phyloP scores from a whole-genome alignment of 1,284 basidiomycete genomes.

The Afroboletus lepidellus region DNA sequence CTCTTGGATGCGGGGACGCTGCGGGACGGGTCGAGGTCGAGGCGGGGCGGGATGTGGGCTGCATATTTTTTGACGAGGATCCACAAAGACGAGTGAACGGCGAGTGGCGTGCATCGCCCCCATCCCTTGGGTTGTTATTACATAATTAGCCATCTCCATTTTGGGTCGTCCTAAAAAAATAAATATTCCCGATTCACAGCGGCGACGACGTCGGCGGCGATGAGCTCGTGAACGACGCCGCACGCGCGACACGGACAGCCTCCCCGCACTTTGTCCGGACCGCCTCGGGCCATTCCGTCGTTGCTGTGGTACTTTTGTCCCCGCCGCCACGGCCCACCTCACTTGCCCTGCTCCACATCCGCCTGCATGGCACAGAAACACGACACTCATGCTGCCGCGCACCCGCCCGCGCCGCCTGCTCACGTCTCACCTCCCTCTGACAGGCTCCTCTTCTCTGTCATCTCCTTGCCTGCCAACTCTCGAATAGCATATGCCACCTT shows the following conservation, averaged over 20 bases:
- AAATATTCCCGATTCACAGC: constrained; percentile 8
- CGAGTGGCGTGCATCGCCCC: constrained; percentile 1
- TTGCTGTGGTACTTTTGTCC: background rate
- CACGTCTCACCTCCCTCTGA: constrained; percentile 34
- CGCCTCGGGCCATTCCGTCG: constrained; percentile 2
- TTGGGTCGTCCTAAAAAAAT: constrained; percentile 11
- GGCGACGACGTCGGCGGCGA: constrained; percentile 25
- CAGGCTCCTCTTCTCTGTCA: constrained; percentile 37
- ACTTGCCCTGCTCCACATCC: background rate
- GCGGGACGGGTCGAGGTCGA: constrained; percentile 57
- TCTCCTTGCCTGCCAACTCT: constrained; percentile 37
- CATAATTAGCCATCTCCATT: constrained; percentile 27
- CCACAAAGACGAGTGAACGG: constrained; percentile 18
- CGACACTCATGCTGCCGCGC: constrained; percentile 21
- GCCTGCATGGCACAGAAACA: constrained; percentile 32
- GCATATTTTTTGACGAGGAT: constrained; percentile 35
- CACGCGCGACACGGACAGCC: constrained; percentile 14
- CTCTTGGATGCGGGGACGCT: constrained; percentile 54
- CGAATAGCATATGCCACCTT: constrained; percentile 48
- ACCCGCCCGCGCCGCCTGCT: constrained; percentile 6
- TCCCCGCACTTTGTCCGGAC: too few species aligned
- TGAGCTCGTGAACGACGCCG: constrained; percentile 28
- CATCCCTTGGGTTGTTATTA: constrained; percentile 18
- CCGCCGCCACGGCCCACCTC: constrained; percentile 1
- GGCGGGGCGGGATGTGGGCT: constrained; percentile 50